Base-by-base conservation (phyloP, 331 rosid species). In the Dryas integrifolia region DNA sequence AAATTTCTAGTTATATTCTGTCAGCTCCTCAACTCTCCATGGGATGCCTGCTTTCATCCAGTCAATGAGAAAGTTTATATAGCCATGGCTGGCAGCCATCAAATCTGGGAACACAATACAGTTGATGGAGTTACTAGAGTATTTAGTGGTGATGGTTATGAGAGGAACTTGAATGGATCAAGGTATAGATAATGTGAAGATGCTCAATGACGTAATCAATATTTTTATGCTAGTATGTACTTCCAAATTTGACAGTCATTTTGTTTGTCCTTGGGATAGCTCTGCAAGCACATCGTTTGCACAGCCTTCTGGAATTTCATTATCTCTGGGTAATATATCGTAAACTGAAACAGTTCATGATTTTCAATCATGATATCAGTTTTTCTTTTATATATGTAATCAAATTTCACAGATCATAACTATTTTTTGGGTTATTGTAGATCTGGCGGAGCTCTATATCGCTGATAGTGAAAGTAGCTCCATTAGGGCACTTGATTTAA, bases 391-490 rank as follows among this genome's bases (percentile, higher is more conserved):
- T 30, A 30, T 30, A 30, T 30, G 3, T 64, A 3, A 9, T 26
- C 69, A 51, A 45, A 51, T 62, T 65, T 55, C 48, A 39, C 63
- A 66, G 50, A 48, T 58, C 72, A 70, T 75, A 43, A 75, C 13
- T 74, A 66, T 44, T 72, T 45, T 47, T 72, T 77, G 65, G 68
- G 70, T 61, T 62, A 53, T 72, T 73, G 72, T 59, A 94, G 97
- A 91, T 84, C 77, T 75, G 35, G 80, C 5, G 68, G 90, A 89
- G 90, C 72, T 86, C 5, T 94, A 85, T 77, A 30, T 94, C 7
- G 97, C 98, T 79, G 98, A 94, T 76, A 94, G 98, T 82, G 98
- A 94, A 88, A 94, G 98, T 82, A 94, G 97, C 86, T 94, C 98
- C 63, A 84, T 94, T 78, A 88, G 98, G 84, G 92, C 83, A 46